Base-by-base conservation (phyloP, 1,284 basidiomycete genomes). In the Coniferiporia weirii region DNA sequence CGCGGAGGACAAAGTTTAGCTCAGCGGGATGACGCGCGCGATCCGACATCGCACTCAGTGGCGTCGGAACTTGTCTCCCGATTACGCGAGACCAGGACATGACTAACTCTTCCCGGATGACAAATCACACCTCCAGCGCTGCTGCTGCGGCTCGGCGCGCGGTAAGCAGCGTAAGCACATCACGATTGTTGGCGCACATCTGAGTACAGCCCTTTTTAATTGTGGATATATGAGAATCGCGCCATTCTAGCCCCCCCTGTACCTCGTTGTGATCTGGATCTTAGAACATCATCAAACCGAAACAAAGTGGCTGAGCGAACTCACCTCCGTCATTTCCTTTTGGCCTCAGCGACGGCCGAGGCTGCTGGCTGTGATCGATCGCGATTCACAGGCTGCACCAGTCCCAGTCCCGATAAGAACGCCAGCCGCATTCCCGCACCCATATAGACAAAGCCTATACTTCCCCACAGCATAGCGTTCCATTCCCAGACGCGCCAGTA, bases 381-480 rank as follows among this genome's bases (percentile, higher is more conserved):
- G 2, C 12, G 15, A 17, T 10, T 40, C 10, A 7, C 5, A 13
- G 34, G 50, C 51, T 10, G 35, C 3, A 12, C 22, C 22, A 62
- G 54, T 7, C 76, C 76, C 6, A 76, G 19, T 6, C 74, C 76
- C 20, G 67, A 52, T 45, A 77, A 66, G 63, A 79, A 79, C 12
- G 70, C 67, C 7, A 73, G 68, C 55, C 77, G 67, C 70, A 75
- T 72, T 22, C 66, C 65, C 34, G 78, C 79, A 3, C 79, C 79
- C 20, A 71, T 53, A 60, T 80, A 80, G 6, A 80, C 79, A 53
- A 80, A 80, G 13, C 78, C 79, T n/a, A 81, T 73, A 48, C 78
- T 80, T 0, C 80, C 79, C 78, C 76, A 80, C 44, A 72, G 69
- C 79, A 81, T 79, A 58, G 77, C 77, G 64, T 79, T 79, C 79